Conservation (phyloP, 2,329 filamentous ascomycete species). For the Ophiostoma novo-ulmi region DNA sequence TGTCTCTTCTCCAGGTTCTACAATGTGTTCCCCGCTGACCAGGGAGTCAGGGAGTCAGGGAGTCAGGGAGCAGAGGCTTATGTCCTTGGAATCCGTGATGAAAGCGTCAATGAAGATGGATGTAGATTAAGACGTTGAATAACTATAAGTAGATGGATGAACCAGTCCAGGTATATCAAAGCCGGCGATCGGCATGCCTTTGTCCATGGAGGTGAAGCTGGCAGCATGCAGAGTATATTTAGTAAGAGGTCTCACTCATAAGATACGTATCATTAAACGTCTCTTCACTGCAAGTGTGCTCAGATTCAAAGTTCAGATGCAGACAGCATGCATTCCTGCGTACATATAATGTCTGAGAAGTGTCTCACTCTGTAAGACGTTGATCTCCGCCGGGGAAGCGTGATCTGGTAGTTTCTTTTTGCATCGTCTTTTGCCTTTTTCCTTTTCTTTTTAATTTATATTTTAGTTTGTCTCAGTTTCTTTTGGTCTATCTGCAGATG, state of each 20-base stretch:
- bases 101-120: background rate
- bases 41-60: background rate
- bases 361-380: background rate
- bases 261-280: too few relatives aligned
- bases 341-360: background rate
- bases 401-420: background rate
- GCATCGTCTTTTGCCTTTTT: background rate
- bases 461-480: background rate
- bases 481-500: too few relatives aligned
- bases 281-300: too few relatives aligned
- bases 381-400: slow-evolving; percentile 9
- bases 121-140: background rate
- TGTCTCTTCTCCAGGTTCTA: slow-evolving; percentile 10
- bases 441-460: background rate
- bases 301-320: background rate
- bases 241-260: too few relatives aligned
- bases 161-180: too few relatives aligned
- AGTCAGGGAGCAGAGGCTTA: background rate
- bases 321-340: background rate
- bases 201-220: too few relatives aligned
- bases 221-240: too few relatives aligned
- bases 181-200: too few relatives aligned
- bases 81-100: background rate
- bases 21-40: background rate
- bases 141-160: too few relatives aligned